Base-by-base conservation (phyloP, 352 stramenopile species). In the Globisporangium nodosum region DNA sequence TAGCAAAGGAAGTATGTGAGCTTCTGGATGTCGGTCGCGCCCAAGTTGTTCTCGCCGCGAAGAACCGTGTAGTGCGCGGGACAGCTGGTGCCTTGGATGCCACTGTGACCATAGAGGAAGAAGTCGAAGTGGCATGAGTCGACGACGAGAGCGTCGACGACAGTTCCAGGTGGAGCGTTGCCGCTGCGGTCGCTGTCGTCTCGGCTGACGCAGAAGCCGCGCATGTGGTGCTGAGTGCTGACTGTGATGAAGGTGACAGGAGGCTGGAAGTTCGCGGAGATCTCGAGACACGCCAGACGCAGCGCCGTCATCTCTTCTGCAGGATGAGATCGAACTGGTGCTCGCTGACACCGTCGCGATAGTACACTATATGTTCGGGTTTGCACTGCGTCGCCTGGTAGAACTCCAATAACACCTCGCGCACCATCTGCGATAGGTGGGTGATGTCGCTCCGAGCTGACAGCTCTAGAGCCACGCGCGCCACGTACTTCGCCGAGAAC, bases 271-370 rank as follows among this genome's bases (percentile, higher is more conserved):
- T 70, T 65, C 9, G 35, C 20, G 33, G 81, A 65, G n/a, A 92
- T 60, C 52, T 71, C 73, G 3, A 65, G 43, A 52, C 79, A 87
- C 9, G 79, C 74, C 46, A 61, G 30, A 6, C 71, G 65, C 6
- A 84, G 65, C 27, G 74, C 74, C 27, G 56, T 55, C 54, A 92
- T 80, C 62, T 92, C 73, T 5, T 60, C 52, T 89, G 68, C 30
- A 90, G 62, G 15, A 94, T 85, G 53, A 85, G 76, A 49, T 83
- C 68, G 56, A 81, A 92, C 64, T 96, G 78, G 4, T 84, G 84
- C 65, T 95, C 87, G 56, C 78, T 90, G 21, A 96, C 83, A 47
- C 87, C 87, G 48, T 94, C 87, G 27, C 87, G 83, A 57, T 93
- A 94, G 63, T 92, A 96, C 8, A 96, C 61, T 30, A 96, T 81